A percentile compares a stretch with the other conserved stretches of the same genome.
These are phyloP conservation scores for Periconia digitata DNA, from an alignment of 2,329 filamentous ascomycete genomes.

Conservation along the genomic window DNA sequence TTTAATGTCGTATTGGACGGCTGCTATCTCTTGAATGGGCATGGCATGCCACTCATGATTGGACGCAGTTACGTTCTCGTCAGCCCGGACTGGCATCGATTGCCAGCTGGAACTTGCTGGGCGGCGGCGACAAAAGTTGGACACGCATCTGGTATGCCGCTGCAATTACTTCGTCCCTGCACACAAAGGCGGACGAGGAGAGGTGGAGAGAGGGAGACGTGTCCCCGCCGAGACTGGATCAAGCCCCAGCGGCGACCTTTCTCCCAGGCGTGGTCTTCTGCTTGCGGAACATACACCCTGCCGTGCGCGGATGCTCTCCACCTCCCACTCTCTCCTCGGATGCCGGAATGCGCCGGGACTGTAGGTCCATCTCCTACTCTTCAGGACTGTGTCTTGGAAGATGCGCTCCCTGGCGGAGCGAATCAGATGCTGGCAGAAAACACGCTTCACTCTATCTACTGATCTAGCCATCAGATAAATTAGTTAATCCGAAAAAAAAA, in stretches of 20 bases:
- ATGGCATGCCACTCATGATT: slow-evolving; percentile 42
- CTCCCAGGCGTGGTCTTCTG: slow-evolving; percentile 38
- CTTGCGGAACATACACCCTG: slow-evolving; percentile 41
- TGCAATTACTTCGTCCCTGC: slow-evolving; percentile 36
- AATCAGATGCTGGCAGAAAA: slow-evolving; percentile 55
- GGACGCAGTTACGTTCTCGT: slow-evolving; percentile 33
- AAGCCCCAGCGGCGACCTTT: slow-evolving; percentile 34
- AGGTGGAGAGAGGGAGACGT: slow-evolving; percentile 8
- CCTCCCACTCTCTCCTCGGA: slow-evolving; percentile 17
- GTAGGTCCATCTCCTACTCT: slow-evolving; percentile 60
- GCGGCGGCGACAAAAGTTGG: slow-evolving; percentile 43
- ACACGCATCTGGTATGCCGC: slow-evolving; percentile 43
- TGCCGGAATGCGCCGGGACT: slow-evolving; percentile 21
- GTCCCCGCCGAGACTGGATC: slow-evolving; percentile 30
- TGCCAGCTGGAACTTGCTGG: slow-evolving; percentile 41
- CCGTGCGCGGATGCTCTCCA: slow-evolving; percentile 40
- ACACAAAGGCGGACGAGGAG: slow-evolving; percentile 18
- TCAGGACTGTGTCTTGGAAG: slow-evolving; percentile 48
- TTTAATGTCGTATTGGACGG: slow-evolving; percentile 45
- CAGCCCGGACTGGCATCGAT: slow-evolving; percentile 42
- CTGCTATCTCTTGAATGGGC: slow-evolving; percentile 40
- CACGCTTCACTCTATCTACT: slow-evolving; percentile 38
- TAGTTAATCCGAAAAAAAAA: slow-evolving; percentile 38
- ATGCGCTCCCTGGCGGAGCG: slow-evolving; percentile 45
- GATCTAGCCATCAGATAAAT: slow-evolving; percentile 38